phyloP scores from a whole-genome alignment of 805 yeast species.

The Candida dendrica region DNA sequence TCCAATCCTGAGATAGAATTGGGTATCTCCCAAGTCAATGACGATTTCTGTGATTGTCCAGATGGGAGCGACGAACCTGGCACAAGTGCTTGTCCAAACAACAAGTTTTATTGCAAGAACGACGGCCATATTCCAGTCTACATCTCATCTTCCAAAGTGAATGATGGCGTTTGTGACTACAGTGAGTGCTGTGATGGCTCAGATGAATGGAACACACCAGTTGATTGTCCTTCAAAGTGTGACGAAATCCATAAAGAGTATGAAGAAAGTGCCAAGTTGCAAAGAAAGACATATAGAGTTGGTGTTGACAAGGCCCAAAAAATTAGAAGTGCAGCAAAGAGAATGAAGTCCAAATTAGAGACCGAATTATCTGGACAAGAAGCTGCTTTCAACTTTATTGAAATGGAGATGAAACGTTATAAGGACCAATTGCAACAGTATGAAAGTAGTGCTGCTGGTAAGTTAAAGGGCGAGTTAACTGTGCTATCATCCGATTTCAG shows the following conservation, averaged over 20 bases:
- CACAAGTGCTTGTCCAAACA: conserved; percentile 66
- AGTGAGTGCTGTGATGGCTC: conserved; percentile 90
- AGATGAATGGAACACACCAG: conserved; percentile 50
- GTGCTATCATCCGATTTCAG: conserved; percentile 3
- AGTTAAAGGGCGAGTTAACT: conserved; percentile 7
- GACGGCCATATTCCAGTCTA: conserved; percentile 57
- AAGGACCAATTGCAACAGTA: conserved; percentile 5
- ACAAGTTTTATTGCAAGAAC: conserved; percentile 68
- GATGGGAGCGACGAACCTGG: conserved; percentile 98
- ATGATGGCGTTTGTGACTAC: conserved; percentile 91
- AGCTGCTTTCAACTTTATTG: conserved; percentile 4
- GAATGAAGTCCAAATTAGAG: conserved; percentile 21
- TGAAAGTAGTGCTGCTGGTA: conserved; percentile 2
- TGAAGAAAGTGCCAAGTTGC: conserved; percentile 1
- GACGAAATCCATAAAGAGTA: conserved; percentile 19
- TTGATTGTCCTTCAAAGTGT: conserved; percentile 21
- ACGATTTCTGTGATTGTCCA: conserved; percentile 92
- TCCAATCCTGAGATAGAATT: conserved; percentile 57
- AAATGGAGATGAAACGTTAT: conserved; percentile 3
- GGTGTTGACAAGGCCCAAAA: conserved; percentile 13
- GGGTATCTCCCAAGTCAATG: conserved; percentile 62
- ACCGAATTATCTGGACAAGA: conserved; percentile 14
- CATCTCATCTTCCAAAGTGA: conserved; percentile 61
- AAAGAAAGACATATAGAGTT: conserved; percentile 9
- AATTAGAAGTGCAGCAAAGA: conserved; percentile 15